Evolutionary conservation across 306 rosid species (phyloP), one percentile per base, ranked within the genome.

Genomic region (Malus orientalis): DNA sequence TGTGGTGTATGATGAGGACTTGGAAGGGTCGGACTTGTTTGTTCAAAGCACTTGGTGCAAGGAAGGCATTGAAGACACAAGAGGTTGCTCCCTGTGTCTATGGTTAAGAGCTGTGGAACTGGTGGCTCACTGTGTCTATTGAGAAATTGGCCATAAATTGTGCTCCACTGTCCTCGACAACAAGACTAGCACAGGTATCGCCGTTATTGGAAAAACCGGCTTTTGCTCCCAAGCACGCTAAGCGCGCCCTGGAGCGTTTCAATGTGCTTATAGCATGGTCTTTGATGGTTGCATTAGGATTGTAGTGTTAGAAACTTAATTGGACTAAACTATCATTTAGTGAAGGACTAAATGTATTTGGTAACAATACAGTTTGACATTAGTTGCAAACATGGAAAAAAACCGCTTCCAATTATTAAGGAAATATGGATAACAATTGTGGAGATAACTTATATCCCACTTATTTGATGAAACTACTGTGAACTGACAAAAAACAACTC

Each of bases 41-140:
- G 84, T 1, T 10, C 16, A 23, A 15, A 62, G 71, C 86, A 85
- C 32, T 74, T 77, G 69, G 79, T 42, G 85, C 89, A 85, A 79
- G 87, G 87, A 51, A 40, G 49, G 81, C 91, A 85, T 80, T 83
- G 84, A n/a, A 81, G 6, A 89, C 91, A 87, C 10, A 81, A 73
- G 14, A 67, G 4, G 27, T 22, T 30, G 71, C 88, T 82, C 30
- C 58, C 86, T 1, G 86, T 87, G 82, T 87, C 90, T 62, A 85
- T 15, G 3, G 69, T 12, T 27, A 79, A 59, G 60, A 87, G 81
- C 36, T 87, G 86, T 73, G 86, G 81, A 27, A 57, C 20, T 2
- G 87, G 86, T 19, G 89, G 87, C 20, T 81, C 83, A 36, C 91
- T 87, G 22, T 25, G 25, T 25, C 25, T 25, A 85, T 57, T 32